Base-by-base conservation (phyloP, 306 rosid genomes). In the Phaseolus lunatus region DNA sequence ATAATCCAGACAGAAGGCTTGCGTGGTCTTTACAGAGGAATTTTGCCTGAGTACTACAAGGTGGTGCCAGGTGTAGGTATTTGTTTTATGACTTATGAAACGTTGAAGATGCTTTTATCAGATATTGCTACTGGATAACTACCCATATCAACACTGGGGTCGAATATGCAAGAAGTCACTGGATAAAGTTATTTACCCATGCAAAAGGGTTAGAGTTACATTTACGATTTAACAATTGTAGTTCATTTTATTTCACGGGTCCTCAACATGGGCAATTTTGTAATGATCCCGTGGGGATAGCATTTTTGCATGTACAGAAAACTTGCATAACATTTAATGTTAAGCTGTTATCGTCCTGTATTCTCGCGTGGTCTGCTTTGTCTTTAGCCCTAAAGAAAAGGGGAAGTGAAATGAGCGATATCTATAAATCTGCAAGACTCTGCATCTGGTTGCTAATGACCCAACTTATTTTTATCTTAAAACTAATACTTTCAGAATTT, bases 31-130 rank as follows among this genome's bases (percentile, higher is more conserved):
- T 93, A 91, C 85, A 71, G 99, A 79, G 99, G 99, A 70, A 96
- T 96, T 73, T 82, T 96, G 79, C 98, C 99, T 1, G 98, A 96
- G 77, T 96, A 96, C 84, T 96, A 89, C 86, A 96, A 96, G 88
- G 99, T 96, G 85, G 96, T 96, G 64, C 97, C 99, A 2, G 97
- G 99, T 33, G 98, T 93, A 35, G 99, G 99, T 33, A 96, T 96
- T 54, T 96, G 98, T 78, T 96, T 96, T 78, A 93, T 96, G 99
- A 93, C 99, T 1, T 96, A 96, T 13, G 99, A 96, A 84, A 88
- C 92, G 8, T 84, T 96, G 75, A 96, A 91, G 91, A 79, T 72
- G 88, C 80, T 92, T 64, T 82, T 96, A 67, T 90, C 96, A 0
- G 97, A 90, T 69, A 61, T 81, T 11, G 73, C 78, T 18, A 67